Conservation (phyloP, 306 rosid genomes). For the Hippophae tibetana region DNA sequence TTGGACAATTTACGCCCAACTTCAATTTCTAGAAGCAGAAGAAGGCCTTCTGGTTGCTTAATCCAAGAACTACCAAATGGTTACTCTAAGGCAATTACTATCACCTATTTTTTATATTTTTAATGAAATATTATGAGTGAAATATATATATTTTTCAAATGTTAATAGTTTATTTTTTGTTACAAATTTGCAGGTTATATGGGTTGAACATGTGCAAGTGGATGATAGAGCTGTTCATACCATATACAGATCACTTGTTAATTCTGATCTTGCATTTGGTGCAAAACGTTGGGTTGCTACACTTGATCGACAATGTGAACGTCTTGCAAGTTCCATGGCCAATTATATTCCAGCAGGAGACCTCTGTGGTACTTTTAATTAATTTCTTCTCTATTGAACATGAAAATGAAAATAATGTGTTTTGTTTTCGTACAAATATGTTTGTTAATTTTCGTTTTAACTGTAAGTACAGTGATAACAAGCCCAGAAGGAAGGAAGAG, state of each 20-base stretch:
- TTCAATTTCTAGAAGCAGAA: conserved; percentile 27
- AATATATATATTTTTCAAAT: no score
- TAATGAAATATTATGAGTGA: no score
- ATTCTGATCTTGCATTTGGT: conserved; percentile 68
- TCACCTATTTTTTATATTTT: no score
- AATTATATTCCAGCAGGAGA: conserved; percentile 51
- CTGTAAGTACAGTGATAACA: conserved; percentile 28
- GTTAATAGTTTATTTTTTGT: no score
- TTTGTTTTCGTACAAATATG: neutral
- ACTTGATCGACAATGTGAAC: conserved; percentile 69
- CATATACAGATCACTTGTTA: conserved; percentile 46
- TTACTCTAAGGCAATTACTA: conserved; percentile 46
- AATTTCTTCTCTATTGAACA: no score
- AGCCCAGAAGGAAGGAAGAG: conserved; percentile 45
- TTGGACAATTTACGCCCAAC: conserved; percentile 45
- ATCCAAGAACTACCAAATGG: conserved; percentile 73
- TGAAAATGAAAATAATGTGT: no score
- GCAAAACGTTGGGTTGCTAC: conserved; percentile 81
- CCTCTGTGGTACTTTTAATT: conserved; percentile 33
- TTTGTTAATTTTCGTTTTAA: neutral
- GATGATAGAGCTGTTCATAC: conserved; percentile 48
- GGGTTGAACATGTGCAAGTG: conserved; percentile 82
- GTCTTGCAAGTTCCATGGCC: conserved; percentile 63
- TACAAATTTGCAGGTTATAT: conserved; percentile 40
- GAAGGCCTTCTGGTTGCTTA: conserved; percentile 85